These are phyloP conservation scores for Verticillium klebahnii DNA, from an alignment of 2,329 filamentous ascomycete species.

Conservation along the genomic window DNA sequence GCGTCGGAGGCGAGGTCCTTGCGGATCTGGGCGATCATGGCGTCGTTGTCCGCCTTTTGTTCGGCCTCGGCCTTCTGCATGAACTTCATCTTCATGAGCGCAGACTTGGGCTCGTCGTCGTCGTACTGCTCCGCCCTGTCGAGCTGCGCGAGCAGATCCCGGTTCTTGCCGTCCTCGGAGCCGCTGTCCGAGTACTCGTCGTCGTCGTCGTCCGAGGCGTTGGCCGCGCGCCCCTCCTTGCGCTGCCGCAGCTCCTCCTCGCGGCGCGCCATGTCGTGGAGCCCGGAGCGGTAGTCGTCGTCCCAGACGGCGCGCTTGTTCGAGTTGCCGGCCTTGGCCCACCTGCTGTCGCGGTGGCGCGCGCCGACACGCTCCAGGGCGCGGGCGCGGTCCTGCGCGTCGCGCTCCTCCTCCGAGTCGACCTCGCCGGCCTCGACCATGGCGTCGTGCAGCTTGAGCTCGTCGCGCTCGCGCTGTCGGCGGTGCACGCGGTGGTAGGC, in stretches of 20 bases:
- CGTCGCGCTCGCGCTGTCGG: constrained; percentile 57
- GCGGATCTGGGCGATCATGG: constrained; percentile 64
- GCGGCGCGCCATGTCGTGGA: constrained; percentile 75
- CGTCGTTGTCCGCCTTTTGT: constrained; percentile 75
- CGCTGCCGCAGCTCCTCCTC: constrained; percentile 78
- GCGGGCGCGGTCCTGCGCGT: constrained; percentile 64
- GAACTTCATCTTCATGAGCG: constrained; percentile 82
- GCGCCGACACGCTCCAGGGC: constrained; percentile 83
- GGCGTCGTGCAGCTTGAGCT: constrained; percentile 47
- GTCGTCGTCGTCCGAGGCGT: constrained; percentile 45
- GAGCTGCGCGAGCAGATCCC: constrained; percentile 41
- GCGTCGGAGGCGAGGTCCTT: constrained; percentile 65
- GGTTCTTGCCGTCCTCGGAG: constrained; percentile 38
- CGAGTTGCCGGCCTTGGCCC: constrained; percentile 80
- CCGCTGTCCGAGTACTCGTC: constrained; percentile 46
- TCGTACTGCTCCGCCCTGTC: constrained; percentile 38
- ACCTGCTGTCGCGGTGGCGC: constrained; percentile 83
- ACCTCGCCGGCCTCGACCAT: constrained; percentile 54
- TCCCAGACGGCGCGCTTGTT: constrained; percentile 82
- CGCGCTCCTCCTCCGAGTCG: constrained; percentile 61
- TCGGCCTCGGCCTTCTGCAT: constrained; percentile 86
- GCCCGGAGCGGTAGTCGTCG: constrained; percentile 72
- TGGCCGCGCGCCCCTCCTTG: constrained; percentile 64
- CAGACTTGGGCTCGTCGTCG: constrained; percentile 54
- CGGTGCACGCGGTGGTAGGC: constrained; percentile 88